A percentile compares a stretch with the other conserved stretches of the same genome.
These are phyloP conservation scores for Pleurotus ostreatus DNA, from an alignment of 768 basidiomycete genomes.

Conservation along the genomic window DNA sequence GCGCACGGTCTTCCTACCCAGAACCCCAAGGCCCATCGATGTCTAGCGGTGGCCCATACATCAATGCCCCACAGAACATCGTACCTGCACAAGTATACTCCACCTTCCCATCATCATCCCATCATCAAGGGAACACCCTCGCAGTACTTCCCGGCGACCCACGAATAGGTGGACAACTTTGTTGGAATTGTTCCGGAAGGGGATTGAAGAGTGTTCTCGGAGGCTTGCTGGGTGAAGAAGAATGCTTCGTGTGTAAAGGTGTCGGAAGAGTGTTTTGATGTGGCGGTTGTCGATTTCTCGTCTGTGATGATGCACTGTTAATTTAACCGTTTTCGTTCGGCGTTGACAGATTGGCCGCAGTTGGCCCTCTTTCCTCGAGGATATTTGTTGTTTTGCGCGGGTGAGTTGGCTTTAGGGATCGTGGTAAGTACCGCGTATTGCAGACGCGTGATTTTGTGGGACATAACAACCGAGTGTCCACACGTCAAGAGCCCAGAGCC, in stretches of 20 bases:
- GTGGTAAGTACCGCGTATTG: too few relatives aligned
- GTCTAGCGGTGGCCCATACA: not conserved
- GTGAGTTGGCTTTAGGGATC: too few relatives aligned
- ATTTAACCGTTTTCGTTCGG: not conserved
- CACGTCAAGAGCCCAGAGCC: too few relatives aligned
- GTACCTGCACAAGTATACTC: constrained; percentile 6
- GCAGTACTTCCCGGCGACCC: constrained; percentile 64
- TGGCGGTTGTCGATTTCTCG: not conserved
- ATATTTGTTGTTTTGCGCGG: too few relatives aligned
- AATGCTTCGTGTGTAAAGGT: constrained; percentile 60
- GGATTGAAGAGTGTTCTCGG: constrained; percentile 46
- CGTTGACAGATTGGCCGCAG: too few relatives aligned
- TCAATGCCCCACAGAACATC: not conserved
- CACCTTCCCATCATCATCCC: constrained; percentile 4
- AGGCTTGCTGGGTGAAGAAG: constrained; percentile 43
- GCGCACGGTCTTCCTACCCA: constrained; percentile 10
- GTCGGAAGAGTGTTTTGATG: constrained; percentile 50
- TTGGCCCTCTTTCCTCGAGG: too few relatives aligned
- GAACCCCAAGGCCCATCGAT: constrained; percentile 11
- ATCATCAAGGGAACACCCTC: constrained; percentile 33
- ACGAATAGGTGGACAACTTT: constrained; percentile 61
- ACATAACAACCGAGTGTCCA: too few relatives aligned
- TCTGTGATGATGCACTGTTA: not conserved
- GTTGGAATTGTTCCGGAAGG: constrained; percentile 61
- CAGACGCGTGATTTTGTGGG: too few relatives aligned